Percentiles rank a stretch among this genome's conserved stretches.
phyloP scores from a whole-genome alignment of 108 stramenopile genomes.

The Cylindrotheca fusiformis region DNA sequence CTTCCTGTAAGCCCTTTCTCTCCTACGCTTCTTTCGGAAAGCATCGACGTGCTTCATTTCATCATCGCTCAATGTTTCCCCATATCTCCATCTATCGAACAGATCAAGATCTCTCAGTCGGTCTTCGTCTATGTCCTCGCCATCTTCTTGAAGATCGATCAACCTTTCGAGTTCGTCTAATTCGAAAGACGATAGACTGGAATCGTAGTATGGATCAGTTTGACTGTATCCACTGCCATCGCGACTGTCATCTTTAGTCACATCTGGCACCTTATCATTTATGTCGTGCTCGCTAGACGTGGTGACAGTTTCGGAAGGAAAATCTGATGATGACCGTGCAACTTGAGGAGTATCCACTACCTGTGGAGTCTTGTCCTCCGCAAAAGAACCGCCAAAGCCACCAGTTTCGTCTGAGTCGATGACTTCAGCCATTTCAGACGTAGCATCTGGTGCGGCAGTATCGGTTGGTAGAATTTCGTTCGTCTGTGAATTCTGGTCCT shows the following conservation, averaged over 20 bases:
- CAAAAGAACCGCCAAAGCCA: no score
- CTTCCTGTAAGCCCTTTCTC: constrained; percentile 3
- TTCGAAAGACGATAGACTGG: constrained; percentile 19
- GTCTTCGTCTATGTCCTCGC: constrained; percentile 10
- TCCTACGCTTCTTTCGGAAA: background rate
- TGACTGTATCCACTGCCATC: background rate
- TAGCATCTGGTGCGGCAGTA: no score
- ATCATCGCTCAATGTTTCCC: constrained; percentile 3
- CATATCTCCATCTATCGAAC: constrained; percentile 27
- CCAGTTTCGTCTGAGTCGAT: no score
- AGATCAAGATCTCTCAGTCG: constrained; percentile 20
- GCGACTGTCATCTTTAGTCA: background rate
- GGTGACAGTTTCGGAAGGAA: background rate
- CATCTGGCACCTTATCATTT: background rate
- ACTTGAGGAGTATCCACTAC: background rate
- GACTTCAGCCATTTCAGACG: no score
- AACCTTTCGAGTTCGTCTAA: constrained; percentile 23
- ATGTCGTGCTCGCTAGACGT: background rate
- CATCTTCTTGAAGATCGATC: constrained; percentile 11
- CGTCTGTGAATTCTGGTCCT: background rate
- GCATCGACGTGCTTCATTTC: constrained; percentile 12
- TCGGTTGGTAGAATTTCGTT: no score
- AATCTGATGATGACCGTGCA: background rate
- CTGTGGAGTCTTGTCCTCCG: background rate
- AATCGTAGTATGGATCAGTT: background rate